Percentiles rank a stretch among this genome's conserved stretches.
phyloP scores from a whole-genome alignment of 2,329 filamentous ascomycete species.

The Thelonectria rubi region DNA sequence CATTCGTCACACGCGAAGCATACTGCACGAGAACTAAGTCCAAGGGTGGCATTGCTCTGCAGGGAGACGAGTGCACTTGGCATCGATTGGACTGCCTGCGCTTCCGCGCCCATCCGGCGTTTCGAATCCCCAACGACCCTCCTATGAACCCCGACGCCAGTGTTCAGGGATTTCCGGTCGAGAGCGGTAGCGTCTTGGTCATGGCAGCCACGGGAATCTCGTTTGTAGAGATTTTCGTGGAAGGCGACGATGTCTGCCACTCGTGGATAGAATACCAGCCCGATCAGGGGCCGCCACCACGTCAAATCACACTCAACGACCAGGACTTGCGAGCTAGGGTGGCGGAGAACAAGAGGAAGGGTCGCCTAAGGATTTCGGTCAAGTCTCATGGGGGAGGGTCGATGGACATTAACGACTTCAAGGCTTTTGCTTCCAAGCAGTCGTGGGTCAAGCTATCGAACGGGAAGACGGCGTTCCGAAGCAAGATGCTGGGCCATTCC shows the following conservation, averaged over 20 bases:
- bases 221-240: slow-evolving; percentile 82
- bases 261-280: slow-evolving; percentile 83
- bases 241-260: slow-evolving; percentile 83
- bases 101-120: slow-evolving; percentile 90
- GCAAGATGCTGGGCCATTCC: slow-evolving; percentile 77
- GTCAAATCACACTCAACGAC: slow-evolving; percentile 79
- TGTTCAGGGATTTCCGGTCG: slow-evolving; percentile 86
- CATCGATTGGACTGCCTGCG: slow-evolving; percentile 88
- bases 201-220: slow-evolving; percentile 84
- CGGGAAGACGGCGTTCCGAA: slow-evolving; percentile 75
- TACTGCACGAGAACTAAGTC: slow-evolving; percentile 88
- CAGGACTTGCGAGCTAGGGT: slow-evolving; percentile 75
- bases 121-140: slow-evolving; percentile 81
- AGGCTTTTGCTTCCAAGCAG: slow-evolving; percentile 73
- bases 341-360: slow-evolving; percentile 76
- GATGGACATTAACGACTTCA: slow-evolving; percentile 81
- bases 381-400: slow-evolving; percentile 80
- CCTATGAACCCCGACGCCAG: slow-evolving; percentile 73
- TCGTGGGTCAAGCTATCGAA: slow-evolving; percentile 78
- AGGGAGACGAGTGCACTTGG: slow-evolving; percentile 88
- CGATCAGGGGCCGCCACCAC: slow-evolving; percentile 69
- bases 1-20: slow-evolving; percentile 82
- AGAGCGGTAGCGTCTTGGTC: slow-evolving; percentile 77
- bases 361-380: slow-evolving; percentile 74
- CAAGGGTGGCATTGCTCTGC: slow-evolving; percentile 78